Evolutionary conservation across 306 rosid genomes (phyloP).

Genomic region (Calophaca sinica): DNA sequence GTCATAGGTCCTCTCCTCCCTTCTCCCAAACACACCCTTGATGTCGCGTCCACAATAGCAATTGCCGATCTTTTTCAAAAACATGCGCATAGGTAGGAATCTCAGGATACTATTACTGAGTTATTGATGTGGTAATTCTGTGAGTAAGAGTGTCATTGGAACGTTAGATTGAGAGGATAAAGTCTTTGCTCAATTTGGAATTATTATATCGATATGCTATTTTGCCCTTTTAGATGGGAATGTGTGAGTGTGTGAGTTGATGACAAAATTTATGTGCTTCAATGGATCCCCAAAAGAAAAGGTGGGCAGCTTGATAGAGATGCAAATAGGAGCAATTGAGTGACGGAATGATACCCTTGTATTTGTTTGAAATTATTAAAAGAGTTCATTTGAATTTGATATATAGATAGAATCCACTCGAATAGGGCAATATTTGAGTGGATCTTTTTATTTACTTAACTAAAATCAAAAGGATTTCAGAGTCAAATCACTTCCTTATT

Average conservation of each 20-base stretch:
- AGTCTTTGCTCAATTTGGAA: background rate
- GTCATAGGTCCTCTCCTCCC: too few relatives aligned
- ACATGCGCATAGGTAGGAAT: background rate
- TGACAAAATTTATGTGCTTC: background rate
- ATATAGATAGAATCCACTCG: background rate
- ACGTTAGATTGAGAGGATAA: background rate
- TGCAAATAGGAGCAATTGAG: conserved; percentile 11
- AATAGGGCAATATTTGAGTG: background rate
- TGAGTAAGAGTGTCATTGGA: background rate
- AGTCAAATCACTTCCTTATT: too few relatives aligned
- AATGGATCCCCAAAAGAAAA: background rate
- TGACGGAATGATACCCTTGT: background rate
- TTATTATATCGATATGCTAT: background rate
- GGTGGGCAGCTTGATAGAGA: background rate
- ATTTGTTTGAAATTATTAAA: background rate
- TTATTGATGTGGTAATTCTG: too few relatives aligned
- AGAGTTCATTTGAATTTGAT: background rate
- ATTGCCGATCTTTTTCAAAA: too few relatives aligned
- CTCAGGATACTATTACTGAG: background rate
- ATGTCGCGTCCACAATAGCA: too few relatives aligned
- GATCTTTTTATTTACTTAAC: too few relatives aligned
- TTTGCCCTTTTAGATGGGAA: background rate
- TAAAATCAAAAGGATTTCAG: too few relatives aligned
- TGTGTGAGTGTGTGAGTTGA: background rate
- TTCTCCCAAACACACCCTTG: too few relatives aligned